Base-by-base conservation (phyloP, 345 rosid species). In the Citrus maxima region DNA sequence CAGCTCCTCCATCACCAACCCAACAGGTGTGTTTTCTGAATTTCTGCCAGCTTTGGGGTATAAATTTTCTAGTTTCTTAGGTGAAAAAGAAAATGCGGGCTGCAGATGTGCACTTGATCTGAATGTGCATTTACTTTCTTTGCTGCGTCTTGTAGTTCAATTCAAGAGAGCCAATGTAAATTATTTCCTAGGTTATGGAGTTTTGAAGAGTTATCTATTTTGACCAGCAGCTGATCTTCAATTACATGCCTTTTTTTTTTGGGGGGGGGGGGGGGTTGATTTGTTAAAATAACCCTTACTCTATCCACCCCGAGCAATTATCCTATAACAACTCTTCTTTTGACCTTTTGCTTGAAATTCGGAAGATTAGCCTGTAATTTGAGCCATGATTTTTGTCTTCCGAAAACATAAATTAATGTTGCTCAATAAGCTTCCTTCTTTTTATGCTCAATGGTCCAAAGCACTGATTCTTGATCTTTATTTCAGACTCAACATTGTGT, bases 1-100 rank as follows among this genome's bases (percentile, higher is more conserved):
- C 90, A 27, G 93, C 90, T 80, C 95, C 97, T 73, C 49, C 78
- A 73, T 93, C 95, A 64, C 93, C 97, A 76, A 84, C 82, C 73
- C 88, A 88, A 24, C 89, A 85, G 85, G 97, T 89, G 63, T 35
- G 60, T 60, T 34, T 71, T 55, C 46, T 66, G 12, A 55, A 60
- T 46, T 38, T 18, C 42, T 37, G 21, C 55, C 59, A 70, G 35
- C 18, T 49, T 62, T 67, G 58, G 34, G 22, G 67, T 59, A 51
- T 61, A 64, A 40, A 18, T 27, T 18, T 67, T 79, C 10, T 70
- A 13, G 25, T 32, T 65, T 75, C 30, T 22, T 55, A 75, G 28
- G 42, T 28, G 10, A 35, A 21, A n/a, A 28, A 35, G 35, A 32
- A 7, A 22, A 8, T 51, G 19, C 16, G 1, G 18, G 22, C 24